Conservation (phyloP, 306 rosid genomes). For the Alnus rubra region DNA sequence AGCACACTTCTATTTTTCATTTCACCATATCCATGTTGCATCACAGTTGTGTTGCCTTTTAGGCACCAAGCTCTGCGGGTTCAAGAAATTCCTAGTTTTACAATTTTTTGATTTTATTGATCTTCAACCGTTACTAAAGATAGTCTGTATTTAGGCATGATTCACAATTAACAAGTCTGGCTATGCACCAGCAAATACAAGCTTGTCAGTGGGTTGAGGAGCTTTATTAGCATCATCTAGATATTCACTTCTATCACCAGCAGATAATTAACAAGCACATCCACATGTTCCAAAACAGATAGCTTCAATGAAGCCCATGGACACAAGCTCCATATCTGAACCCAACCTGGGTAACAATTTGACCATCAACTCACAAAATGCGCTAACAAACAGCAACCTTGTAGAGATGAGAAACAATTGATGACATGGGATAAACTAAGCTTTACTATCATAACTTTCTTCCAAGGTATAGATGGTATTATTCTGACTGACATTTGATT, state of each 20-base stretch:
- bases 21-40: no score
- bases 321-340: neutral
- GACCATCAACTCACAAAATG: neutral
- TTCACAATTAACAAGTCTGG: neutral
- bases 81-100: neutral
- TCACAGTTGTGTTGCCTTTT: neutral
- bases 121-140: neutral
- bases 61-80: neutral
- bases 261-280: neutral
- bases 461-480: neutral
- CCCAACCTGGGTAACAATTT: neutral
- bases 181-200: neutral
- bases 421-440: neutral
- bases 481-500: neutral
- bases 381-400: neutral
- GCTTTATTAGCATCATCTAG: neutral
- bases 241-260: neutral
- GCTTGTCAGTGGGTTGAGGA: conserved; percentile 2
- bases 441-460: neutral
- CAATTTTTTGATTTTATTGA: neutral
- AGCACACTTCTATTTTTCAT: no score
- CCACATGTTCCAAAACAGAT: neutral
- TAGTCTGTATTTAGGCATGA: neutral
- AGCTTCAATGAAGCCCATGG: no score
- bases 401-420: neutral